Evolutionary conservation across 2,329 filamentous ascomycete species (phyloP).

Genomic region (Venturiaceae sp.): DNA sequence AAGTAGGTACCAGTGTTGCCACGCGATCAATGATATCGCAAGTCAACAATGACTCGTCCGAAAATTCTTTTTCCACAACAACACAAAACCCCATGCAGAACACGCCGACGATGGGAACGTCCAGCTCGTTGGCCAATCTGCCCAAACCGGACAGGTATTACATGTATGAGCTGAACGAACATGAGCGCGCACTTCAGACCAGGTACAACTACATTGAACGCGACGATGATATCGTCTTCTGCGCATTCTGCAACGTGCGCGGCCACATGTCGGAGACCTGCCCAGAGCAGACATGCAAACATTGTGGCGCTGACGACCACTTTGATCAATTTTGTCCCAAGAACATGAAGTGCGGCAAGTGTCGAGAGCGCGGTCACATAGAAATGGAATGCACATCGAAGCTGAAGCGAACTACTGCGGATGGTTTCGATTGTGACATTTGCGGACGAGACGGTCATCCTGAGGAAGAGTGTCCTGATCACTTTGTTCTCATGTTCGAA

Average conservation of each 20-base stretch:
- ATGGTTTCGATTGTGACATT: constrained; percentile 49
- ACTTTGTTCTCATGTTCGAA: constrained; percentile 46
- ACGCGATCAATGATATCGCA: background rate
- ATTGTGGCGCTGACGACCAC: constrained; percentile 37
- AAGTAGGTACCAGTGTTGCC: background rate
- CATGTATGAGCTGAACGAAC: background rate
- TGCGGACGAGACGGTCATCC: constrained; percentile 48
- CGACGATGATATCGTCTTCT: background rate
- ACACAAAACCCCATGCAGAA: background rate
- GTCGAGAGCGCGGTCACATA: constrained; percentile 52
- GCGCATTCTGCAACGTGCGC: constrained; percentile 26
- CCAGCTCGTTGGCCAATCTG: background rate
- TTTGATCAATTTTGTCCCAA: constrained; percentile 42
- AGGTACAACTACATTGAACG: background rate
- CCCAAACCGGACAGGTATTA: background rate
- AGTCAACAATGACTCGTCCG: background rate
- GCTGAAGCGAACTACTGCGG: constrained; percentile 40
- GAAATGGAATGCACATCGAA: constrained; percentile 45
- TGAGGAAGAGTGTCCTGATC: constrained; percentile 51
- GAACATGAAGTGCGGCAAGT: constrained; percentile 45
- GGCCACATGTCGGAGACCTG: constrained; percentile 34
- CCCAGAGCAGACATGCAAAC: constrained; percentile 26
- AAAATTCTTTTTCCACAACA: background rate
- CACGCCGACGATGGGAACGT: background rate
- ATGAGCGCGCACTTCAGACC: background rate